A percentile compares a stretch with the other conserved stretches of the same genome.
Evolutionary conservation across 164 flowering plant genomes (phyloP).

Genomic region (Vitis riparia): DNA sequence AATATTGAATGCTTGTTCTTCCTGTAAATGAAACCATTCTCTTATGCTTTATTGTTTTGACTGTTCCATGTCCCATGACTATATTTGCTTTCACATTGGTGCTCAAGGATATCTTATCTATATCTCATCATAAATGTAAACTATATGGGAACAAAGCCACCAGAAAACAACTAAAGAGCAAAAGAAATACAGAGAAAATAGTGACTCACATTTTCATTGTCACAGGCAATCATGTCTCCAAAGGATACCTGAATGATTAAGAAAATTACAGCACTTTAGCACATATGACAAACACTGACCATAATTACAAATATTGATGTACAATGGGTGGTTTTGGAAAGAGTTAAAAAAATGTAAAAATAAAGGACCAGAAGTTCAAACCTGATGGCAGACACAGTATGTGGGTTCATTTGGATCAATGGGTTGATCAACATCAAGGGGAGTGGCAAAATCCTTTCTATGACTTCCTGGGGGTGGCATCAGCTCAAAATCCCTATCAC

Average conservation of each 20-base stretch:
- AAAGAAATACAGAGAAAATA: not conserved
- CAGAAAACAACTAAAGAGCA: not conserved
- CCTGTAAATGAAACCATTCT: too few species aligned
- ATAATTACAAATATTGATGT: not conserved
- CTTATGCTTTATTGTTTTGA: too few species aligned
- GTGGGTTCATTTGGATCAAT: slow-evolving; percentile 99
- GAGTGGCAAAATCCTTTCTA: slow-evolving; percentile 62
- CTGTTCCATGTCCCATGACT: too few species aligned
- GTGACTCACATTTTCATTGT: slow-evolving; percentile 83
- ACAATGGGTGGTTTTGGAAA: not conserved
- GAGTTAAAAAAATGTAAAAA: not conserved
- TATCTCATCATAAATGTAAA: too few species aligned
- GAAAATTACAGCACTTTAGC: slow-evolving; percentile 8
- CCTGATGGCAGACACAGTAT: slow-evolving; percentile 98
- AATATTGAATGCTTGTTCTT: not conserved
- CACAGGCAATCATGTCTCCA: slow-evolving; percentile 99
- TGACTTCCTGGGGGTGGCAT: slow-evolving; percentile 99
- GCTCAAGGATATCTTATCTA: too few species aligned
- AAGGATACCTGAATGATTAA: slow-evolving; percentile 71
- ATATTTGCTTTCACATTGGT: too few species aligned
- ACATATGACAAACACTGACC: not conserved
- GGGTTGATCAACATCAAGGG: slow-evolving; percentile 85
- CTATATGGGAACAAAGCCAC: not conserved
- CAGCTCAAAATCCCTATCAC: slow-evolving; percentile 94
- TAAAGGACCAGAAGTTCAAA: slow-evolving; percentile 16